Conservation (phyloP, 1,284 basidiomycete genomes). For the Neotropicomus parvogracilis region DNA sequence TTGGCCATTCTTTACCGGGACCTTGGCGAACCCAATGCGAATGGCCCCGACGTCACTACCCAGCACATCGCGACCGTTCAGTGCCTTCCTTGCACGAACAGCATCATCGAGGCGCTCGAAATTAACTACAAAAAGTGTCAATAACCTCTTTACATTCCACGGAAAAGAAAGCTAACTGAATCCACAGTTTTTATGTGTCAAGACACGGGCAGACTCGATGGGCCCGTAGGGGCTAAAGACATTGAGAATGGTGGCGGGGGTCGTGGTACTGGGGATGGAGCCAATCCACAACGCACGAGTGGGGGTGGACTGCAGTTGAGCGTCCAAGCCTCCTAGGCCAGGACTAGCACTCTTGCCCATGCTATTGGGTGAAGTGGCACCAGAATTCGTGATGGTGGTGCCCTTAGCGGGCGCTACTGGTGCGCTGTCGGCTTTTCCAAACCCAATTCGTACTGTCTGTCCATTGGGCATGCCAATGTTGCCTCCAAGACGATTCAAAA, state of each 20-base stretch:
- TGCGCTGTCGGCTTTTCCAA: conserved; percentile 94
- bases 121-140: conserved; percentile 60
- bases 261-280: conserved; percentile 90
- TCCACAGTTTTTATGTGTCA: conserved; percentile 96
- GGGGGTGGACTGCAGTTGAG: conserved; percentile 81
- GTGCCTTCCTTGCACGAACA: conserved; percentile 87
- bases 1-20: conserved; percentile 82
- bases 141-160: neutral
- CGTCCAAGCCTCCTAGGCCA: conserved; percentile 64
- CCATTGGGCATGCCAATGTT: conserved; percentile 92
- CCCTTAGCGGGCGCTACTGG: conserved; percentile 84
- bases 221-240: conserved; percentile 96
- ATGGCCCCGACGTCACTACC: conserved; percentile 95
- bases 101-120: conserved; percentile 97
- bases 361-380: conserved; percentile 60
- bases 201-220: conserved; percentile 92
- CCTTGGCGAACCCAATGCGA: conserved; percentile 94
- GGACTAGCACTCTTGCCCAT: conserved; percentile 49
- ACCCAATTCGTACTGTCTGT: conserved; percentile 93
- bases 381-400: conserved; percentile 54
- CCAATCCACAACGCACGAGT: conserved; percentile 96
- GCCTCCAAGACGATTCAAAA: conserved; percentile 89
- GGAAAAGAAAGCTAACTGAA: conserved; percentile 61
- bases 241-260: conserved; percentile 86
- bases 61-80: conserved; percentile 92